Evolutionary conservation across 2,329 filamentous ascomycete genomes (phyloP).

Genomic region (Penicillium sp.): DNA sequence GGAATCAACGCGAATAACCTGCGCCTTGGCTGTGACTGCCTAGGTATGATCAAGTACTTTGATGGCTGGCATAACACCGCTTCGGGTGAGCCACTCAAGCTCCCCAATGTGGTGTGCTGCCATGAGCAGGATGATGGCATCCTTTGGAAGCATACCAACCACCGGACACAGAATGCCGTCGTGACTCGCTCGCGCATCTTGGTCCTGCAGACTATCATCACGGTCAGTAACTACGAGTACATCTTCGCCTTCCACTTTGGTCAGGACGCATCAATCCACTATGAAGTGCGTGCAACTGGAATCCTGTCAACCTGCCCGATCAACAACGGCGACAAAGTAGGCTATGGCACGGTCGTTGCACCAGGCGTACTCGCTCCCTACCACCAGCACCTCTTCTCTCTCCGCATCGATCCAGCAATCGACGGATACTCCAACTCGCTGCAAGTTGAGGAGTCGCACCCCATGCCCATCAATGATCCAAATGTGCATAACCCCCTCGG

Average conservation of each 20-base stretch:
- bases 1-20: constrained; percentile 54
- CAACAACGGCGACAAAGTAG: constrained; percentile 39
- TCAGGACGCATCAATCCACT: constrained; percentile 49
- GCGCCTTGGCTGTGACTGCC: constrained; percentile 50
- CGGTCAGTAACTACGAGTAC: constrained; percentile 54
- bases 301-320: constrained; percentile 52
- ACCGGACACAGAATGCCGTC: constrained; percentile 42
- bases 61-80: constrained; percentile 46
- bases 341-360: constrained; percentile 49
- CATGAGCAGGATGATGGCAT: constrained; percentile 51
- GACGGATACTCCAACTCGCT: constrained; percentile 54
- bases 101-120: constrained; percentile 52
- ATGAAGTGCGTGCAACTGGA: constrained; percentile 55
- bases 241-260: constrained; percentile 53
- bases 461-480: constrained; percentile 59
- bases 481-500: constrained; percentile 56
- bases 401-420: constrained; percentile 53
- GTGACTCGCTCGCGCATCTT: constrained; percentile 44
- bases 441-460: constrained; percentile 60
- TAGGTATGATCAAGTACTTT: constrained; percentile 54
- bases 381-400: constrained; percentile 53
- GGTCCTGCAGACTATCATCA: constrained; percentile 49
- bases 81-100: constrained; percentile 43
- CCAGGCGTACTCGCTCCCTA: constrained; percentile 52
- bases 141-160: constrained; percentile 51